Conservation (phyloP, 371 early-diverging fungal genomes). For the Mucor piriformis region DNA sequence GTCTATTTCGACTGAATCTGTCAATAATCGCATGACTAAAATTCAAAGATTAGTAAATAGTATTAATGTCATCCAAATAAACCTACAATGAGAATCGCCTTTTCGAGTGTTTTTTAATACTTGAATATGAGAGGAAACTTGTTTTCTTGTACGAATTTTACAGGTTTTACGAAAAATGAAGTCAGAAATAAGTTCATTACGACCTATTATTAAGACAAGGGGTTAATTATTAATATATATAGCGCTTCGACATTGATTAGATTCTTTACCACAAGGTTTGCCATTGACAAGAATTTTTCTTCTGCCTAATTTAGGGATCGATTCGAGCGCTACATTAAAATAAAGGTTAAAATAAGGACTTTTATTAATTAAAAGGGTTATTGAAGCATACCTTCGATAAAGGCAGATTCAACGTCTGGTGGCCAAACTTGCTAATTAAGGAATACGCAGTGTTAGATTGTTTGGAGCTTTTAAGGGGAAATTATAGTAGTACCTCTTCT, state of each 20-base stretch:
- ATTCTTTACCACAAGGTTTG: slow-evolving; percentile 55
- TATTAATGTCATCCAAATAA: too few species aligned
- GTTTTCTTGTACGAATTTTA: slow-evolving; percentile 72
- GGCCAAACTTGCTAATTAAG: slow-evolving; percentile 62
- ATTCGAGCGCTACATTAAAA: slow-evolving; percentile 14
- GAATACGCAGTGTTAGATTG: background rate
- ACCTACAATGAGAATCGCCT: slow-evolving; percentile 52
- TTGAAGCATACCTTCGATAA: slow-evolving; percentile 59
- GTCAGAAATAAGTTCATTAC: slow-evolving; percentile 80
- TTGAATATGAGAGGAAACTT: slow-evolving; percentile 83
- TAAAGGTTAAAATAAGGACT: background rate
- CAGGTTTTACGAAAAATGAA: slow-evolving; percentile 70
- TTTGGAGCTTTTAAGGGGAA: background rate
- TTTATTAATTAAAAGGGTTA: background rate
- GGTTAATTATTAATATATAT: slow-evolving; percentile 1
- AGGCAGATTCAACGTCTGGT: slow-evolving; percentile 62
- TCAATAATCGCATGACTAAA: slow-evolving; percentile 55
- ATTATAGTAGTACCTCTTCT: slow-evolving; percentile 19
- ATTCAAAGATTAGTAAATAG: too few species aligned
- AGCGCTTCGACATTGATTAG: background rate
- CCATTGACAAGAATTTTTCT: slow-evolving; percentile 58
- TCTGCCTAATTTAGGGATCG: slow-evolving; percentile 34
- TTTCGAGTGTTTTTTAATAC: slow-evolving; percentile 77
- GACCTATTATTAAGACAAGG: slow-evolving; percentile 36
- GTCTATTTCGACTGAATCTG: slow-evolving; percentile 47